Evolutionary conservation across 306 rosid species (phyloP).

Genomic region (Chamaecrista fasciculata): DNA sequence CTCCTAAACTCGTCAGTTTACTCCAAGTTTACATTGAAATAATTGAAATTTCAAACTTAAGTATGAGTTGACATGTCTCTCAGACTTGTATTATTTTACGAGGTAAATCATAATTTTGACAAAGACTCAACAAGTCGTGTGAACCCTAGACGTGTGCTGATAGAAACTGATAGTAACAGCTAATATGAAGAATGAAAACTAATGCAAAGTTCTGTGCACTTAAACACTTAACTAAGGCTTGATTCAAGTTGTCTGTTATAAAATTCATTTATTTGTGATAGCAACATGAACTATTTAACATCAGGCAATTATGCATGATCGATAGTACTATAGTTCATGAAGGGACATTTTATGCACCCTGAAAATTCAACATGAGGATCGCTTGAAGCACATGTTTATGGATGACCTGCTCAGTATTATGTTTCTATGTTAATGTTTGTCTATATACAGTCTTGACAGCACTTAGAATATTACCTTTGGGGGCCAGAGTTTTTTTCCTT

Average conservation of each 20-base stretch:
- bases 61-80: neutral
- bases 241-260: neutral
- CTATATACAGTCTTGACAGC: neutral
- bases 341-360: neutral
- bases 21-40: neutral
- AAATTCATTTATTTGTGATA: neutral
- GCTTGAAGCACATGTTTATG: neutral
- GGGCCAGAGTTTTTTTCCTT: neutral
- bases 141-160: neutral
- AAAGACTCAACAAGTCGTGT: neutral
- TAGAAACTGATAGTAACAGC: neutral
- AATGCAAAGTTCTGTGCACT: neutral
- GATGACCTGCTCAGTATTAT: neutral
- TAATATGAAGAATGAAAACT: neutral
- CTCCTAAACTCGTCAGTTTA: too few species aligned
- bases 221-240: neutral
- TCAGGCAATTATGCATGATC: neutral
- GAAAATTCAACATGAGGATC: neutral
- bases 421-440: neutral
- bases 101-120: neutral
- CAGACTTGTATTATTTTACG: neutral
- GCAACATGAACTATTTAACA: neutral
- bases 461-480: neutral
- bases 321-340: neutral
- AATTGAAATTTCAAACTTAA: too few species aligned